Percentiles rank a stretch among this genome's conserved stretches.
These are phyloP conservation scores for Fusarium sublunatum DNA, from an alignment of 2,329 filamentous ascomycete species.

Conservation along the genomic window DNA sequence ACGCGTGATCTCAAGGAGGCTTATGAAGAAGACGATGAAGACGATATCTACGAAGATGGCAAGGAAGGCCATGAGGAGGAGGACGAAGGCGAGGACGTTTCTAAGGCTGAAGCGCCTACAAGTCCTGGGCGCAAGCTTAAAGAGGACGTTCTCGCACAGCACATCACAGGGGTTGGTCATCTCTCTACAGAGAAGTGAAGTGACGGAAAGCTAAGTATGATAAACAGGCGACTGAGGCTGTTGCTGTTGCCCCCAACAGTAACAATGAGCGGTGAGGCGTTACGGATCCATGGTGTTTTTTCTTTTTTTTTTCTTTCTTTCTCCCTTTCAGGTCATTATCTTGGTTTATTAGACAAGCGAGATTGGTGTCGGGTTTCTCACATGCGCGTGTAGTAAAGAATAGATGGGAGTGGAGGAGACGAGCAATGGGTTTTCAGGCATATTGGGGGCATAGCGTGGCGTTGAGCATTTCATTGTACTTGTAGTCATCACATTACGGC, in stretches of 20 bases:
- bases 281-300: conserved; percentile 28
- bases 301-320: conserved; percentile 9
- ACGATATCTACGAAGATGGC: conserved; percentile 52
- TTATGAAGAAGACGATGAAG: conserved; percentile 53
- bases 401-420: not conserved
- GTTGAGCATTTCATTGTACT: conserved; percentile 44
- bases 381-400: not conserved
- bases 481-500: conserved; percentile 34
- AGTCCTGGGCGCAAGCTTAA: conserved; percentile 39
- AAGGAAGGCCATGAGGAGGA: conserved; percentile 35
- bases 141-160: conserved; percentile 64
- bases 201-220: conserved; percentile 48
- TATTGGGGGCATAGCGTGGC: conserved; percentile 51
- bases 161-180: conserved; percentile 69
- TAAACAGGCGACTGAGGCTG: conserved; percentile 36
- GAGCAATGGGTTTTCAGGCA: conserved; percentile 19
- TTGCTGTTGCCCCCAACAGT: conserved; percentile 18
- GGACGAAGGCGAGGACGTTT: conserved; percentile 37
- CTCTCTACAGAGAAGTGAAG: conserved; percentile 59
- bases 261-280: conserved; percentile 18
- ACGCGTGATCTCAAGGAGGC: conserved; percentile 56
- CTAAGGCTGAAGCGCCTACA: not conserved
- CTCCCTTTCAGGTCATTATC: conserved; percentile 6
- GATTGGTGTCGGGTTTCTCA: not conserved
- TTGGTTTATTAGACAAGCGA: conserved; percentile 13